A percentile compares a stretch with the other conserved stretches of the same genome.
These are phyloP conservation scores for Pseudogymnoascus sp. DNA, from an alignment of 2,329 filamentous ascomycete species.

Conservation along the genomic window DNA sequence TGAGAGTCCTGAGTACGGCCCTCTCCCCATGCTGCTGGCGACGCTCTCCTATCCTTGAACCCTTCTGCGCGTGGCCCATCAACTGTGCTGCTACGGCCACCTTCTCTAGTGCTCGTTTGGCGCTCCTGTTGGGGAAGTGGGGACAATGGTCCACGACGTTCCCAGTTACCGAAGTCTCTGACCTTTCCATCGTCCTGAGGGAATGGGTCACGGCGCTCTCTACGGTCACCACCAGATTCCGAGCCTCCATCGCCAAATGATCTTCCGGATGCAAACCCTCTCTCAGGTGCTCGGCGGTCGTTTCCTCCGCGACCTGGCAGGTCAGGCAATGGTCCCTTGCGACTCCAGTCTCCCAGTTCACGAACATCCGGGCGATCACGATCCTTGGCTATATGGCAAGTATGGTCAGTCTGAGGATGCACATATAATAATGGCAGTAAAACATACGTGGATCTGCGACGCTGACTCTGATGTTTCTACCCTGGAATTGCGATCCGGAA, in stretches of 20 bases:
- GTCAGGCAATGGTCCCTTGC: conserved; percentile 81
- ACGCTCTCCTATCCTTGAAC: conserved; percentile 55
- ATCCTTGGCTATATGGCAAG: conserved; percentile 62
- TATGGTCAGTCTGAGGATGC: conserved; percentile 16
- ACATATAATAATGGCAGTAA: conserved; percentile 22
- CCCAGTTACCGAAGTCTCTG: conserved; percentile 84
- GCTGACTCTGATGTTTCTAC: conserved; percentile 84
- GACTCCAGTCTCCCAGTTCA: conserved; percentile 84
- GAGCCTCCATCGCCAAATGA: conserved; percentile 34
- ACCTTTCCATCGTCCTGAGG: conserved; percentile 64
- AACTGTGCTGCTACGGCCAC: conserved; percentile 48
- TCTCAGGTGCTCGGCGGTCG: conserved; percentile 41
- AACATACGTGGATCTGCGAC: conserved; percentile 93
- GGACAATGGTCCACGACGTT: conserved; percentile 84
- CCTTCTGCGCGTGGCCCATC: conserved; percentile 53
- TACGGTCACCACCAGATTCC: conserved; percentile 51
- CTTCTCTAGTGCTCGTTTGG: conserved; percentile 43
- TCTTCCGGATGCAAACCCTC: conserved; percentile 40
- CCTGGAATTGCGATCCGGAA: conserved; percentile 75
- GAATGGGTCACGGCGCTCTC: conserved; percentile 62
- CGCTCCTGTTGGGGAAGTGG: conserved; percentile 52
- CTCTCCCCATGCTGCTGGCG: conserved; percentile 71
- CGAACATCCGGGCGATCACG: conserved; percentile 62
- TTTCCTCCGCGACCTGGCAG: conserved; percentile 48
- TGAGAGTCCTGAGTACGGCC: conserved; percentile 48